Evolutionary conservation across 2,329 filamentous ascomycete species (phyloP).

Genomic region (Epichloe sylvatica): DNA sequence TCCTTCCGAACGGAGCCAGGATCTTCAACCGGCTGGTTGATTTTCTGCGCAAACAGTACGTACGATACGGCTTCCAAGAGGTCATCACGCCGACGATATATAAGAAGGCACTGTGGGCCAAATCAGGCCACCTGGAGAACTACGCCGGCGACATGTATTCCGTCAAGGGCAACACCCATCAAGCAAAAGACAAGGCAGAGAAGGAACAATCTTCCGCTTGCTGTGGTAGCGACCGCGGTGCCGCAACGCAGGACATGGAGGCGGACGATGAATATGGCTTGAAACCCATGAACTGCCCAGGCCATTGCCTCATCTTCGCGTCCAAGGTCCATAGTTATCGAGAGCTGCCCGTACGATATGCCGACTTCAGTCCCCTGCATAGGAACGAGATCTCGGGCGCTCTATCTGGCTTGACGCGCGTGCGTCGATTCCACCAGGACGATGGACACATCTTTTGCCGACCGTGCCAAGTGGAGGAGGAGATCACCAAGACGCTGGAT

Average conservation of each 20-base stretch:
- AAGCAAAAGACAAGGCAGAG: neutral
- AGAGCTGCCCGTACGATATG: slow-evolving; percentile 70
- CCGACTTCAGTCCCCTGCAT: slow-evolving; percentile 78
- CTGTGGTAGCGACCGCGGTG: slow-evolving; percentile 18
- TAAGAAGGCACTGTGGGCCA: slow-evolving; percentile 75
- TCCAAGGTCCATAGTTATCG: slow-evolving; percentile 61
- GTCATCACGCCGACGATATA: slow-evolving; percentile 85
- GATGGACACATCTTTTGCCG: slow-evolving; percentile 86
- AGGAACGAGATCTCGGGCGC: slow-evolving; percentile 75
- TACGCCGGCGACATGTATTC: slow-evolving; percentile 90
- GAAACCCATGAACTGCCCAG: slow-evolving; percentile 90
- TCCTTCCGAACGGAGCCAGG: slow-evolving; percentile 66
- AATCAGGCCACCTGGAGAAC: slow-evolving; percentile 76
- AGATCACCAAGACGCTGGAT: slow-evolving; percentile 59
- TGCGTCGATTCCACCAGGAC: slow-evolving; percentile 79
- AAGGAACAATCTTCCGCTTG: slow-evolving; percentile 9
- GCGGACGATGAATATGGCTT: slow-evolving; percentile 62
- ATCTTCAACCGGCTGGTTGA: slow-evolving; percentile 73
- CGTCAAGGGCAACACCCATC: slow-evolving; percentile 41
- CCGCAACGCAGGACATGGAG: slow-evolving; percentile 30
- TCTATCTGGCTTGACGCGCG: slow-evolving; percentile 67
- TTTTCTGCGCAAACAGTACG: slow-evolving; percentile 73
- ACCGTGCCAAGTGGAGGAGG: slow-evolving; percentile 57
- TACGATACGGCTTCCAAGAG: slow-evolving; percentile 73
- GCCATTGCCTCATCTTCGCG: slow-evolving; percentile 73